A percentile compares a stretch with the other conserved stretches of the same genome.
These are phyloP conservation scores for Pseudogymnoascus sp. DNA, from an alignment of 2,329 filamentous ascomycete genomes.

Conservation along the genomic window DNA sequence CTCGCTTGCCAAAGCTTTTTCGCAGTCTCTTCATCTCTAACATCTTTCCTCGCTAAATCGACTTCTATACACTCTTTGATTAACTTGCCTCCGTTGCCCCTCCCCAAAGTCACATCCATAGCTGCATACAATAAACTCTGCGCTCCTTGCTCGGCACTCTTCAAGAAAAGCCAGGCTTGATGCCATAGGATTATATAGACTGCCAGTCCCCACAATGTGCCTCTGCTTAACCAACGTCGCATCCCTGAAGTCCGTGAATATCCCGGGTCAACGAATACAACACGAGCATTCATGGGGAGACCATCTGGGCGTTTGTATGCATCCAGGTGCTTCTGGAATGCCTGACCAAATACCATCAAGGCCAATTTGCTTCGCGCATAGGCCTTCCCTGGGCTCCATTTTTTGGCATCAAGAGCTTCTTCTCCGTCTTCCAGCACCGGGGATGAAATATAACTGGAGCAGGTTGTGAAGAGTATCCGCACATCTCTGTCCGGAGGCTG, in stretches of 20 bases:
- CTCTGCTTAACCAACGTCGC: slow-evolving; percentile 77
- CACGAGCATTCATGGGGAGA: slow-evolving; percentile 71
- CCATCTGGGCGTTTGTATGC: slow-evolving; percentile 77
- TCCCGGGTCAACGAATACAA: slow-evolving; percentile 83
- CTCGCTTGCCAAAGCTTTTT: slow-evolving; percentile 87
- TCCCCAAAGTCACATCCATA: slow-evolving; percentile 68
- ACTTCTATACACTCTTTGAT: slow-evolving; percentile 85
- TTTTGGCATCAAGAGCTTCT: slow-evolving; percentile 35
- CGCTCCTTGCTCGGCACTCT: slow-evolving; percentile 74
- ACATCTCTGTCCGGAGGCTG: slow-evolving; percentile 94
- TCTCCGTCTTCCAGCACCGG: slow-evolving; percentile 52
- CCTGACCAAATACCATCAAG: slow-evolving; percentile 78
- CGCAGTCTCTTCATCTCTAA: slow-evolving; percentile 70
- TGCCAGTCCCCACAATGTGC: slow-evolving; percentile 70
- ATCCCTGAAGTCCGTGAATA: slow-evolving; percentile 78
- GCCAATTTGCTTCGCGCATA: slow-evolving; percentile 68
- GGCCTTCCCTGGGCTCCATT: slow-evolving; percentile 49
- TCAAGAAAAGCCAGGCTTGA: slow-evolving; percentile 79
- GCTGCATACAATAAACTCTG: slow-evolving; percentile 80
- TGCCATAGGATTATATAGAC: slow-evolving; percentile 73
- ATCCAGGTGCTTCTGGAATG: slow-evolving; percentile 88
- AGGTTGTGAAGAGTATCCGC: slow-evolving; percentile 77
- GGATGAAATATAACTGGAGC: slow-evolving; percentile 77
- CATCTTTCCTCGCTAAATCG: slow-evolving; percentile 62
- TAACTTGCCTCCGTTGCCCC: slow-evolving; percentile 59